These are phyloP conservation scores for Fragilaria crotonensis DNA, from an alignment of 108 stramenopile species.

Conservation along the genomic window DNA sequence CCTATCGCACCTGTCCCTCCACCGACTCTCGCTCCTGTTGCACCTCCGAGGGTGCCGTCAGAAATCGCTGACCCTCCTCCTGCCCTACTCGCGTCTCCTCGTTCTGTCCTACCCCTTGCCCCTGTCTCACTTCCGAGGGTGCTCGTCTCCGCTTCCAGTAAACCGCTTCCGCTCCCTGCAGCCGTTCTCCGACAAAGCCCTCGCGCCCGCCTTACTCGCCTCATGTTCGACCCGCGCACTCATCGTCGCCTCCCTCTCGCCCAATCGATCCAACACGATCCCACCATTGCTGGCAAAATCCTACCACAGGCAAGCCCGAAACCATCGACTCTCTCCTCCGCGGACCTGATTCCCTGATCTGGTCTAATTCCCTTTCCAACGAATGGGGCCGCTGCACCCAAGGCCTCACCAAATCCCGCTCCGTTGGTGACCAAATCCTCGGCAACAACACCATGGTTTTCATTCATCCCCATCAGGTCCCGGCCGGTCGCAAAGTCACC, in stretches of 20 bases:
- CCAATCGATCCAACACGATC: not conserved
- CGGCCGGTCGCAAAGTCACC: conserved; percentile 5
- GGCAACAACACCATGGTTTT: conserved; percentile 19
- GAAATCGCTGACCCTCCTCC: not conserved
- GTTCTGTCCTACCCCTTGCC: not conserved
- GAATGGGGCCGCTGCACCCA: conserved; percentile 17
- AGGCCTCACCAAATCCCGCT: conserved; percentile 2
- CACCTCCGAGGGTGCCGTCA: conserved; percentile 4
- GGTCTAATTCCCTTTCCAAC: conserved; percentile 10
- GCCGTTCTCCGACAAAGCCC: not conserved
- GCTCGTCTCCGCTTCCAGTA: not conserved
- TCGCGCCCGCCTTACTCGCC: not conserved
- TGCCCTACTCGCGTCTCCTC: not conserved
- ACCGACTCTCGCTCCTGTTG: not conserved
- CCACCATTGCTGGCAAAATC: not conserved
- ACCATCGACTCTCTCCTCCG: not conserved
- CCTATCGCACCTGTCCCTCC: not conserved
- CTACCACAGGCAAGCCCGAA: not conserved
- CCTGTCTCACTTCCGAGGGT: conserved; percentile 1
- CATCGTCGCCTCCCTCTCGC: not conserved
- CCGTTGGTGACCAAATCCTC: not conserved
- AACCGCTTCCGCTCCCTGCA: not conserved
- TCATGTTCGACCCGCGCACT: not conserved
- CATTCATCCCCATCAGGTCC: conserved; percentile 18
- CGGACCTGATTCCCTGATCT: not conserved